Evolutionary conservation across 176 grass and related monocot species (phyloP).

Genomic region (Raddia guianensis): DNA sequence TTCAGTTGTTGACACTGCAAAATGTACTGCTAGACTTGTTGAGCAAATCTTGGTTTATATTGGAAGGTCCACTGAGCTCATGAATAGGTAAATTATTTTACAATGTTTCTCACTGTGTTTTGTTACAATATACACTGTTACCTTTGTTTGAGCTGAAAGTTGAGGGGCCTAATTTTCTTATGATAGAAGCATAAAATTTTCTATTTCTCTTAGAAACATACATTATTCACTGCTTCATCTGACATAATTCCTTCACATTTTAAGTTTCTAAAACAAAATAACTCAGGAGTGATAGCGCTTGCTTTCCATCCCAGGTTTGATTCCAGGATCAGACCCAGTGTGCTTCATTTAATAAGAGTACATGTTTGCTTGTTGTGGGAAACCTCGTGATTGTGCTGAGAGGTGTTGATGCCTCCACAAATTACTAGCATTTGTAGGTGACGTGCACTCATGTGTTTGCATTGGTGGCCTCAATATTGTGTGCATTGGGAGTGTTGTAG

Average conservation of each 20-base stretch:
- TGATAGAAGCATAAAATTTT: background rate
- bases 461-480: background rate
- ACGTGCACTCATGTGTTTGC: background rate
- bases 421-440: background rate
- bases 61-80: slow-evolving; percentile 50
- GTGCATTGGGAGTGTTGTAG: background rate
- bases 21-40: slow-evolving; percentile 46
- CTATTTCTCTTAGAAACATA: background rate
- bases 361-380: background rate
- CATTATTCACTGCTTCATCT: background rate
- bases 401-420: background rate
- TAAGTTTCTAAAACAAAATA: background rate
- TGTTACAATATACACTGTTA: background rate
- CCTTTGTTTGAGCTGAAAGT: background rate
- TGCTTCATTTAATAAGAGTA: background rate
- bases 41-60: slow-evolving; percentile 63
- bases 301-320: background rate
- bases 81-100: slow-evolving; percentile 53
- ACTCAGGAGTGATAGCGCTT: background rate
- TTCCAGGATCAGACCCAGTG: background rate
- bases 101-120: background rate
- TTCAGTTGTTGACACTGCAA: slow-evolving; percentile 33
- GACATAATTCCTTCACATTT: background rate
- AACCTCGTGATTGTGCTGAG: background rate
- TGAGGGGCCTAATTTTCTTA: background rate